Base-by-base conservation (phyloP, 768 basidiomycete genomes). In the Mycena floridula region DNA sequence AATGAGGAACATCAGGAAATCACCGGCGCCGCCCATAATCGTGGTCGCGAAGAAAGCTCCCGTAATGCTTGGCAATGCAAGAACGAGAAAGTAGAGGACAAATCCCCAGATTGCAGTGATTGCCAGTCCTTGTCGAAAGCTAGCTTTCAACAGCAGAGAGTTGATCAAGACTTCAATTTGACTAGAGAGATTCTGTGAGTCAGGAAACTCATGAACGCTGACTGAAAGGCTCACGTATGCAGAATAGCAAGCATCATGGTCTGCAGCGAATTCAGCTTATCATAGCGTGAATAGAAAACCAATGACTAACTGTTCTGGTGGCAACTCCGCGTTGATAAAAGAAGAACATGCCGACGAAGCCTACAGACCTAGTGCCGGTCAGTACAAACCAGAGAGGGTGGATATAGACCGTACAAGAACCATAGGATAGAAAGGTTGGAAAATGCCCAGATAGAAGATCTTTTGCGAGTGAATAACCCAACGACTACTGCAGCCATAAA, bases 111-210 rank as follows among this genome's bases (percentile, higher is more conserved):
- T 24, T 23, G 40, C 40, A 25, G 46, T 40, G 24, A 47, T 13
- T 35, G 37, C 13, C 32, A 47, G 24, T 22, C 40, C 35, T 9
- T 43, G 35, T 16, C 46, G 46, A 27, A 43, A 36, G 12, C 30
- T 43, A 37, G 37, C 25, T 22, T 47, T 42, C 24, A 47, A 28
- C 24, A 47, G 25, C 16, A 47, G 40, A 21, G 24, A 39, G 25
- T 47, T 43, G 7, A 47, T 47, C 32, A 47, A 37, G 16, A 47
- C 35, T 22, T 47, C 46, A 40, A 47, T 40, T 47, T 47, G 46
- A 20, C 46, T 47, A 40, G 35, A 16, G 26, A 47, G 18, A 47
- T 15, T 43, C 46, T 23, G 27, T 35, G 3, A 35, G 32, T 35
- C 13, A 35, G 4, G 18, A n/a, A n/a, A n/a, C n/a, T n/a, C n/a